Percentiles rank a stretch among this genome's conserved stretches.
These are phyloP conservation scores for Penicillium sp. DNA, from an alignment of 2,329 filamentous ascomycete species.

Conservation along the genomic window DNA sequence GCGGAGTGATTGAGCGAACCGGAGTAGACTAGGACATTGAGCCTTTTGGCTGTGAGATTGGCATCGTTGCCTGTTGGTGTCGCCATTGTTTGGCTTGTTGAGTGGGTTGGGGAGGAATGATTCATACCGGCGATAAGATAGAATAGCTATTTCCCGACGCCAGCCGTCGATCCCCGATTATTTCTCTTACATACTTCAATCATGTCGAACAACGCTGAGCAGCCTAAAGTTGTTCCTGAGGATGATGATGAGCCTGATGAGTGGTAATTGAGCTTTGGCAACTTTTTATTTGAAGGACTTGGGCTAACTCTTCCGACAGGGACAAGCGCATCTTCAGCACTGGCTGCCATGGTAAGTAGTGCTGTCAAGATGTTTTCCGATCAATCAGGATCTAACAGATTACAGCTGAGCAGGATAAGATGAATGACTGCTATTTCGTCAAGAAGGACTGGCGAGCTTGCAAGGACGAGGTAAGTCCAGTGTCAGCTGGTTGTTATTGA, in stretches of 20 bases:
- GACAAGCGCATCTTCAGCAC: slow-evolving; percentile 98
- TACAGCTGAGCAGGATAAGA: slow-evolving; percentile 78
- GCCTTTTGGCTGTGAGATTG: slow-evolving; percentile 63
- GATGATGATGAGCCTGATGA: slow-evolving; percentile 91
- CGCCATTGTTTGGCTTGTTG: slow-evolving; percentile 26
- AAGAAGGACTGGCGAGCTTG: slow-evolving; percentile 96
- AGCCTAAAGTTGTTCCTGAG: slow-evolving; percentile 37
- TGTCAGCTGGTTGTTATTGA: neutral
- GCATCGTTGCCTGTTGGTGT: slow-evolving; percentile 31
- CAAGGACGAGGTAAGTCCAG: slow-evolving; percentile 76
- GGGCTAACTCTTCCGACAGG: slow-evolving; percentile 55
- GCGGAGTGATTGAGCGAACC: slow-evolving; percentile 55
- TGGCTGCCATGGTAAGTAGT: slow-evolving; percentile 74
- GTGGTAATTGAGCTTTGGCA: slow-evolving; percentile 62
- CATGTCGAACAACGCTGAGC: slow-evolving; percentile 62
- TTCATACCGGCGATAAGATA: slow-evolving; percentile 22
- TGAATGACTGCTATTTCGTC: slow-evolving; percentile 95
- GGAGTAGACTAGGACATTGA: slow-evolving; percentile 93
- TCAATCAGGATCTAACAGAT: slow-evolving; percentile 6
- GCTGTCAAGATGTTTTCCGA: neutral
- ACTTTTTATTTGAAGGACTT: slow-evolving; percentile 5
- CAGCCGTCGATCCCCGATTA: slow-evolving; percentile 13
- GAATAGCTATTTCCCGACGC: slow-evolving; percentile 15
- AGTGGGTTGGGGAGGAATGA: neutral
- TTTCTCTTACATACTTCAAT: slow-evolving; percentile 15